Evolutionary conservation across 2,329 filamentous ascomycete species (phyloP).

Genomic region (Hypoxylon sp.): DNA sequence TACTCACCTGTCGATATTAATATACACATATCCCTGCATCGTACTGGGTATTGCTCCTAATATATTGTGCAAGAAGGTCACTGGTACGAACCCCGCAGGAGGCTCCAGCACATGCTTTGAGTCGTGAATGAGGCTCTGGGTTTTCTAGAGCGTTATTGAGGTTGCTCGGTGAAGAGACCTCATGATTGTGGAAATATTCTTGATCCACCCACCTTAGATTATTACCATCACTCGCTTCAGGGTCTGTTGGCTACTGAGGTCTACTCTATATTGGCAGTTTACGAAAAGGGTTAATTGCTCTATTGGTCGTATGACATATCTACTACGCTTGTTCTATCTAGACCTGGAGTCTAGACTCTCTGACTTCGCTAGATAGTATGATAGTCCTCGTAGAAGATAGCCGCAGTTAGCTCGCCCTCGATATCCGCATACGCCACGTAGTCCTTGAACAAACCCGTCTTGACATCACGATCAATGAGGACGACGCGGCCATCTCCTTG

Average conservation of each 20-base stretch:
- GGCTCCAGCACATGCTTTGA: constrained; percentile 24
- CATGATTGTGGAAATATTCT: constrained; percentile 24
- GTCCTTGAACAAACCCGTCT: constrained; percentile 68
- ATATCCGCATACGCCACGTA: constrained; percentile 60
- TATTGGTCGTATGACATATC: constrained; percentile 29
- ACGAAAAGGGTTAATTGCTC: constrained; percentile 10
- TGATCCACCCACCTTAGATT: constrained; percentile 15
- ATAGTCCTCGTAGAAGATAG: constrained; percentile 61
- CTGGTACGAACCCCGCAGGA: constrained; percentile 34
- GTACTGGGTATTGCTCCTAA: constrained; percentile 18
- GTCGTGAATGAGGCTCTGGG: constrained; percentile 38
- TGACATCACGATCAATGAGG: constrained; percentile 70
- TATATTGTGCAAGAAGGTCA: constrained; percentile 17
- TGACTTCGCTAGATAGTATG: constrained; percentile 26
- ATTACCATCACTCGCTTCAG: constrained; percentile 11
- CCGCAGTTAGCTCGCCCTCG: constrained; percentile 60
- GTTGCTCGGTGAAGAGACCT: constrained; percentile 10
- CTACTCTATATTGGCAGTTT: constrained; percentile 2
- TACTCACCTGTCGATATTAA: constrained; percentile 40
- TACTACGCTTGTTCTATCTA: constrained; percentile 24
- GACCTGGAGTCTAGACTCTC: constrained; percentile 21
- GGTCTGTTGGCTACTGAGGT: background rate
- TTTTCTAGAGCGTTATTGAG: constrained; percentile 1
- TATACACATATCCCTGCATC: constrained; percentile 31
- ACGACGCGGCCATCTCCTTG: constrained; percentile 72